Base-by-base conservation (phyloP, 805 yeast genomes). In the Candida quercuum region DNA sequence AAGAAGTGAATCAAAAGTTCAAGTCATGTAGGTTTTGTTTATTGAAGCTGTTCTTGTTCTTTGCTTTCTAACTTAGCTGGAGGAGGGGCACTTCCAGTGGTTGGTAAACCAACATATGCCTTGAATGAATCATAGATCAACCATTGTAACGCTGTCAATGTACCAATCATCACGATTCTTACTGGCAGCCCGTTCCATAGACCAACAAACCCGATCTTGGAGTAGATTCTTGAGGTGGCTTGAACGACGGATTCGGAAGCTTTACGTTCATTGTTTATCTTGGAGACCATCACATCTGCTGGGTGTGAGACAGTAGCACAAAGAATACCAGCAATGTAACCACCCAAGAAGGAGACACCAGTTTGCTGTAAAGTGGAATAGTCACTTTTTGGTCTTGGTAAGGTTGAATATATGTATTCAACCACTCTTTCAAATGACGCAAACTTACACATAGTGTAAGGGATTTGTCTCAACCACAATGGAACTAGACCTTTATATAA, bases 211-310 rank as follows among this genome's bases (percentile, higher is more conserved):
- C 98, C 98, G 55, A 91, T 89, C 54, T 77, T 73, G 39, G 67
- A 60, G 61, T 89, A 91, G 53, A 91, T 89, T 54, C 93, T 76
- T 42, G 63, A 51, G 29, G 85, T 70, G 10, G 94, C 93, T 23
- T 67, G 65, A 21, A 81, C 79, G 52, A 75, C 71, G 5, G 82
- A 56, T 66, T 88, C 95, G 35, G 70, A 71, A 24, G 80, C 72
- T 57, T 62, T 64, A 53, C 75, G 78, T 52, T 78, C 88, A 42
- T 82, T 72, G 60, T 86, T 89, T 54, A 93, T 78, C 72, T 88
- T 86, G 34, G 95, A 85, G 19, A 91, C 98, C 95, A 93, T 81
- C 24, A 91, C 97, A 63, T 91, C 99, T n/a, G 98, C 98, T 16
- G 99, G 99, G 62, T 93, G 97, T 20, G 97, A 89, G 14, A 89